phyloP scores from a whole-genome alignment of 768 basidiomycete genomes.

The Kwoniella dendrophila region DNA sequence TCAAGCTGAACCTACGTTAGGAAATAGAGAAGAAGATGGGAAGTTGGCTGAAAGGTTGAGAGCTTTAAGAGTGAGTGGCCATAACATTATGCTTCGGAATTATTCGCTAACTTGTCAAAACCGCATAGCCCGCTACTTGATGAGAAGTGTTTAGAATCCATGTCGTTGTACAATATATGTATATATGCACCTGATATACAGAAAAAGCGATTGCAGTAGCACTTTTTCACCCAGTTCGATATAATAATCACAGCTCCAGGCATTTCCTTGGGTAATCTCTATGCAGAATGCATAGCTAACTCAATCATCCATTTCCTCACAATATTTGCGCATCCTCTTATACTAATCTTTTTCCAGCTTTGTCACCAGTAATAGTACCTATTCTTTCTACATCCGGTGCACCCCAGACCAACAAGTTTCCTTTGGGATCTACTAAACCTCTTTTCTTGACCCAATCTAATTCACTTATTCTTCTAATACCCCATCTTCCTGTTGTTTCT shows the following conservation, averaged over 20 bases:
- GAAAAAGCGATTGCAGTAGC: too few species aligned
- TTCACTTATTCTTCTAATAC: constrained; percentile 33
- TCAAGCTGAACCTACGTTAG: constrained; percentile 68
- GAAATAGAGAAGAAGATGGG: constrained; percentile 53
- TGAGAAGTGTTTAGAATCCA: constrained; percentile 19
- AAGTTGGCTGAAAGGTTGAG: constrained; percentile 79
- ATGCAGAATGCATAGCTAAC: too few species aligned
- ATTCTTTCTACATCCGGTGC: constrained; percentile 45
- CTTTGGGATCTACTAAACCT: constrained; percentile 43
- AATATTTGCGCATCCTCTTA: not conserved
- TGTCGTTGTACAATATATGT: constrained; percentile 25
- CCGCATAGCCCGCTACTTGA: not conserved
- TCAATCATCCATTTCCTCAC: too few species aligned
- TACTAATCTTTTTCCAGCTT: constrained; percentile 22
- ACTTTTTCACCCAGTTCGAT: too few species aligned
- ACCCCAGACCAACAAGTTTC: constrained; percentile 51
- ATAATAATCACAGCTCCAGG: too few species aligned
- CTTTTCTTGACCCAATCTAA: constrained; percentile 33
- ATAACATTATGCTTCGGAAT: too few species aligned
- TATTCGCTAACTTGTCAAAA: too few species aligned
- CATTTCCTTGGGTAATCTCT: too few species aligned
- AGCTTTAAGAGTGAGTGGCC: constrained; percentile 65
- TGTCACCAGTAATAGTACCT: constrained; percentile 30
- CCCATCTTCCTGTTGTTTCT: not conserved
- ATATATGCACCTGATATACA: constrained; percentile 4